phyloP scores from a whole-genome alignment of 306 rosid genomes.

The Cyamopsis tetragonoloba region DNA sequence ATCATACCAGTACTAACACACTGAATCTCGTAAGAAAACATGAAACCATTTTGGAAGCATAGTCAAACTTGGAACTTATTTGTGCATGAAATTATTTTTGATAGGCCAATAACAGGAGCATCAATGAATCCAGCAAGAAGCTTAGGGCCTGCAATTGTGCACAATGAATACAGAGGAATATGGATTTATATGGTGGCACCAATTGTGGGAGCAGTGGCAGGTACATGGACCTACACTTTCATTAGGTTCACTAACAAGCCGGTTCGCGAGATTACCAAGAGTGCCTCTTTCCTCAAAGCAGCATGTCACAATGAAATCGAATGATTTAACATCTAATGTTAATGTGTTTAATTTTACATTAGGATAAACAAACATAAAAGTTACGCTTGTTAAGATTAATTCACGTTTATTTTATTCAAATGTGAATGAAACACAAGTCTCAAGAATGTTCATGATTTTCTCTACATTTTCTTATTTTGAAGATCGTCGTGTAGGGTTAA shows the following conservation, averaged over 20 bases:
- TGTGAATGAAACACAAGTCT: too few species aligned
- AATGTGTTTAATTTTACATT: too few species aligned
- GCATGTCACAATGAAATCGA: background rate
- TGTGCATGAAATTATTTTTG: background rate
- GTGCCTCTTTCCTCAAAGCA: constrained; percentile 47
- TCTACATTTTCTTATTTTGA: background rate
- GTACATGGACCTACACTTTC: constrained; percentile 57
- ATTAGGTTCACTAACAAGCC: constrained; percentile 62
- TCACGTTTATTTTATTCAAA: too few species aligned
- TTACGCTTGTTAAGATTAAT: too few species aligned
- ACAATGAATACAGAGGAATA: constrained; percentile 32
- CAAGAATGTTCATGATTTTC: background rate
- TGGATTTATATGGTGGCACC: constrained; percentile 65
- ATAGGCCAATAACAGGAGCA: constrained; percentile 81
- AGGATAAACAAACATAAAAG: too few species aligned
- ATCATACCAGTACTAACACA: too few species aligned
- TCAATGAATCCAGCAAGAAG: constrained; percentile 95
- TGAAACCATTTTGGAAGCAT: background rate
- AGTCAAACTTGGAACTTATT: background rate
- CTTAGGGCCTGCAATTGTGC: constrained; percentile 71
- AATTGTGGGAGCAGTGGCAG: constrained; percentile 52
- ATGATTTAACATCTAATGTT: background rate
- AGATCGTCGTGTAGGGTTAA: background rate
- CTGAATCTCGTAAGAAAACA: too few species aligned
- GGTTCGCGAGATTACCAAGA: constrained; percentile 47